These are phyloP conservation scores for Trapa incisa DNA, from an alignment of 345 rosid species.

Conservation along the genomic window DNA sequence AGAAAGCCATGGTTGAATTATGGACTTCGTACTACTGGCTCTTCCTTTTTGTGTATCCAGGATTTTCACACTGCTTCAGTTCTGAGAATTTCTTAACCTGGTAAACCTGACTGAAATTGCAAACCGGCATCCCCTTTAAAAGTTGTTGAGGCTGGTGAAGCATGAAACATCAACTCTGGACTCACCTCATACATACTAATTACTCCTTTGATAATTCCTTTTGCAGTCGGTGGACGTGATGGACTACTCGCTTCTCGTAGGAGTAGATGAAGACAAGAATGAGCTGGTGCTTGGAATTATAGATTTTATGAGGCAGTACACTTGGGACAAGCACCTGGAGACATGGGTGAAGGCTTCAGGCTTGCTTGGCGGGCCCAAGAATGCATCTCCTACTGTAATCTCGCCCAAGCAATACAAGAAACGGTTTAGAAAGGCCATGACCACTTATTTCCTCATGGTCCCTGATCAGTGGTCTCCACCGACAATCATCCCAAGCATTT, in stretches of 20 bases:
- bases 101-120: background rate
- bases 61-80: background rate
- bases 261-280: conserved; percentile 79
- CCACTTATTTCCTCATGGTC: conserved; percentile 81
- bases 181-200: background rate
- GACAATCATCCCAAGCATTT: conserved; percentile 28
- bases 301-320: conserved; percentile 94
- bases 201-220: background rate
- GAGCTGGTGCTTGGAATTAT: conserved; percentile 87
- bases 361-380: conserved; percentile 82
- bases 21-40: background rate
- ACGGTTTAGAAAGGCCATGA: conserved; percentile 93
- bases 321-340: conserved; percentile 97
- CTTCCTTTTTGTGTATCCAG: background rate
- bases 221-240: conserved; percentile 79
- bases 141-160: background rate
- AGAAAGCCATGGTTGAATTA: background rate
- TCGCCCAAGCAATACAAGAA: conserved; percentile 95
- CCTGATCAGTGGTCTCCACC: conserved; percentile 96
- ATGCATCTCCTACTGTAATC: conserved; percentile 72
- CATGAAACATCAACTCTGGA: background rate
- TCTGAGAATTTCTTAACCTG: background rate
- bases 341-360: conserved; percentile 90
- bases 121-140: background rate
- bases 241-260: conserved; percentile 94